These are phyloP conservation scores for Mucor saturninus DNA, from an alignment of 371 early-diverging fungal species.

Conservation along the genomic window DNA sequence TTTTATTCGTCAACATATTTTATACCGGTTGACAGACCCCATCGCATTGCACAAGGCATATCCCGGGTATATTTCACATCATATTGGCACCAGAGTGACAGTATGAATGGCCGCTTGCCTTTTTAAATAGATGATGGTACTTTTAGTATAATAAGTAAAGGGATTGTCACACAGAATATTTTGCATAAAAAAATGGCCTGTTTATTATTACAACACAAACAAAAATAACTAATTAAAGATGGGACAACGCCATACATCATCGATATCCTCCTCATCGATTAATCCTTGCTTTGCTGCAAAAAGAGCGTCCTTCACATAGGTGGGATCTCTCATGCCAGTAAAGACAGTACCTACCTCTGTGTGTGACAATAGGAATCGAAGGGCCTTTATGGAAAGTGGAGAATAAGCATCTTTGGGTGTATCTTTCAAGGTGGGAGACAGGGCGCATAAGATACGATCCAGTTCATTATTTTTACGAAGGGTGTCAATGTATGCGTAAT, in stretches of 20 bases:
- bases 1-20: too few relatives aligned
- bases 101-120: too few relatives aligned
- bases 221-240: constrained; percentile 19
- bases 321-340: constrained; percentile 70
- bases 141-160: too few relatives aligned
- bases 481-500: constrained; percentile 61
- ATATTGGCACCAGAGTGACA: too few relatives aligned
- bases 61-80: too few relatives aligned
- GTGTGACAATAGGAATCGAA: constrained; percentile 56
- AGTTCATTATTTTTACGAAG: constrained; percentile 70
- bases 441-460: constrained; percentile 61
- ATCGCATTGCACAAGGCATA: too few relatives aligned
- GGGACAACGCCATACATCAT: constrained; percentile 44
- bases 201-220: too few relatives aligned
- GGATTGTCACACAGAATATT: too few relatives aligned
- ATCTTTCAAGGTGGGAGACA: constrained; percentile 48
- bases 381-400: constrained; percentile 58
- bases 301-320: constrained; percentile 67
- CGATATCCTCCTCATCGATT: constrained; percentile 29
- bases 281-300: constrained; percentile 32
- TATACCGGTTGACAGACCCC: too few relatives aligned
- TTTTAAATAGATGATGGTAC: too few relatives aligned
- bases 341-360: constrained; percentile 68
- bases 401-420: constrained; percentile 46
- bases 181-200: too few relatives aligned